phyloP scores from a whole-genome alignment of 2,329 filamentous ascomycete genomes.

The Rhexocercosporidium sp. region DNA sequence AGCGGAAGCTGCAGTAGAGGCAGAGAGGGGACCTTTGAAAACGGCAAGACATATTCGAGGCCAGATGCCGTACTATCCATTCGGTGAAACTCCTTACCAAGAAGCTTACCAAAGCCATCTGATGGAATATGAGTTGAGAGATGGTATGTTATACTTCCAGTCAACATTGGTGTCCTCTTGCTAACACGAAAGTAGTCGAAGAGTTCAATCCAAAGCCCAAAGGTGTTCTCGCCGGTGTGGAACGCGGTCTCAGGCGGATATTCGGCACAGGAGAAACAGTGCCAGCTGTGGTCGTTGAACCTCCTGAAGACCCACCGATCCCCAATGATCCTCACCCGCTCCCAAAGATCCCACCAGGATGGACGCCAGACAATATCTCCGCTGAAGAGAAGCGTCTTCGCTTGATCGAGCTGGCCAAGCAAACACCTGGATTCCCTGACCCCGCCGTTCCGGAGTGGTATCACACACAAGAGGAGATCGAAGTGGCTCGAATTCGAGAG shows the following conservation, averaged over 20 bases:
- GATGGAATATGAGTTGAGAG: conserved; percentile 36
- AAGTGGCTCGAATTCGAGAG: neutral
- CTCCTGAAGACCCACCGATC: conserved; percentile 5
- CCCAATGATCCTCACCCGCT: conserved; percentile 23
- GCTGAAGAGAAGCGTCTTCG: conserved; percentile 18
- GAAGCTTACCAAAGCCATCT: conserved; percentile 31
- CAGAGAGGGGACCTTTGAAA: conserved; percentile 3
- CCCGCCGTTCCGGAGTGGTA: conserved; percentile 26
- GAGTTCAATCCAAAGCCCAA: conserved; percentile 26
- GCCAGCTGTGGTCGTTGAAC: neutral
- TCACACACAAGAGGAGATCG: conserved; percentile 28
- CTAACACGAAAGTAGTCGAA: conserved; percentile 29
- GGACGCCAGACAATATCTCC: conserved; percentile 27
- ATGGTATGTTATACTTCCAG: conserved; percentile 28
- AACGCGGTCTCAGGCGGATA: neutral
- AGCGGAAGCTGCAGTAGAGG: neutral
- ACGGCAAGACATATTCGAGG: conserved; percentile 28
- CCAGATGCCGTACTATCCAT: conserved; percentile 33
- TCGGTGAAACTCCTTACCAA: conserved; percentile 40
- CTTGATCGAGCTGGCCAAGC: conserved; percentile 22
- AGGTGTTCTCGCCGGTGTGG: conserved; percentile 1
- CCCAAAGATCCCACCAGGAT: conserved; percentile 27
- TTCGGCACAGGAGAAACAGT: neutral
- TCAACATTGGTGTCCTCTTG: neutral
- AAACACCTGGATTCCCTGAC: conserved; percentile 21